phyloP scores from a whole-genome alignment of 176 grass and related monocot species.

The Coix lacrymajobi region DNA sequence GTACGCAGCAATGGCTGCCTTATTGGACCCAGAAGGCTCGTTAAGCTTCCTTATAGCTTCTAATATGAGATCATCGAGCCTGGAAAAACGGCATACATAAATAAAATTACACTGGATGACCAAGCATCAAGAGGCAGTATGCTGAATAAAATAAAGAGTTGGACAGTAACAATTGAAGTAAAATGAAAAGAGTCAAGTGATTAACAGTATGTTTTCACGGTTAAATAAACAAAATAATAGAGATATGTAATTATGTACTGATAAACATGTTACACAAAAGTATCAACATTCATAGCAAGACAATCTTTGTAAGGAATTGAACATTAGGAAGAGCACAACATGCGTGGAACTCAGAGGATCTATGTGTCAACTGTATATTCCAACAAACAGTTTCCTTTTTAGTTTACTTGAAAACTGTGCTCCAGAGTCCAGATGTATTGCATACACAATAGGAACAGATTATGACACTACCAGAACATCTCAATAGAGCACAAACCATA shows the following conservation, averaged over 20 bases:
- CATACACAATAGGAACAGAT: neutral
- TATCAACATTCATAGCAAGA: conserved; percentile 19
- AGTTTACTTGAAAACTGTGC: neutral
- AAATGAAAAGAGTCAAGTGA: conserved; percentile 4
- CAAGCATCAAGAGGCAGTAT: conserved; percentile 8
- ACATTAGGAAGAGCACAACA: neutral
- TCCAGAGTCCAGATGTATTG: neutral
- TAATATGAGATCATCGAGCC: conserved; percentile 79
- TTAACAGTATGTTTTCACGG: neutral
- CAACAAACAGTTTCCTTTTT: neutral
- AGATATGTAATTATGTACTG: neutral
- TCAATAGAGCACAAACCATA: neutral
- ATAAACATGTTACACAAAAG: neutral
- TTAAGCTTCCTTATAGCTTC: conserved; percentile 78
- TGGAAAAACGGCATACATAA: conserved; percentile 15
- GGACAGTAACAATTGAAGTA: conserved; percentile 9
- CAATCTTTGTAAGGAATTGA: neutral
- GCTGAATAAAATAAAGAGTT: neutral
- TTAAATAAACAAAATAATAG: conserved; percentile 1
- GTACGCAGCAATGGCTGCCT: conserved; percentile 57
- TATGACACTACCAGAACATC: neutral
- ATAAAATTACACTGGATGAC: conserved; percentile 9
- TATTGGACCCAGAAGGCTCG: conserved; percentile 63
- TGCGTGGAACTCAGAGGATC: neutral
- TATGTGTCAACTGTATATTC: neutral